Percentiles rank a stretch among this genome's conserved stretches.
phyloP scores from a whole-genome alignment of 1,284 basidiomycete species.

The Vanrija pseudolonga region DNA sequence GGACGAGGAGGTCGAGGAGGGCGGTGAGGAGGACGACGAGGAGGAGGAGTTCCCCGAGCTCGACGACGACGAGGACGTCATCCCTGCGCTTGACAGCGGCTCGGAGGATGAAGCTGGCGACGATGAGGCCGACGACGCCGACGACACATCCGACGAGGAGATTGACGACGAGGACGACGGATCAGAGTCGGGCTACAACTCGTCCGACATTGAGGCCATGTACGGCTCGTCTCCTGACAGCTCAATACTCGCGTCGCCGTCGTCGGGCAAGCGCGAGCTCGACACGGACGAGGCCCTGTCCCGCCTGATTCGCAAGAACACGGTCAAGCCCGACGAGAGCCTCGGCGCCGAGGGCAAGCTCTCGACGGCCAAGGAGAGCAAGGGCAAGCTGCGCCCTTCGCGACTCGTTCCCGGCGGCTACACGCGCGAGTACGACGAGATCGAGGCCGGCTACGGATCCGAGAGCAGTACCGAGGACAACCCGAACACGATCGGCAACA shows the following conservation, averaged over 20 bases:
- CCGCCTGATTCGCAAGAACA: slow-evolving; percentile 39
- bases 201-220: slow-evolving; percentile 48
- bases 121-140: slow-evolving; percentile 1
- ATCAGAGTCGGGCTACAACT: slow-evolving; percentile 48
- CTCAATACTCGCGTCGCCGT: slow-evolving; percentile 14
- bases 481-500: slow-evolving; percentile 88
- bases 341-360: slow-evolving; percentile 44
- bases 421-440: slow-evolving; percentile 87
- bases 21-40: slow-evolving; percentile 29
- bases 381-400: slow-evolving; percentile 38
- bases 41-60: slow-evolving; percentile 53
- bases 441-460: slow-evolving; percentile 93
- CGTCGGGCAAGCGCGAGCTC: slow-evolving; percentile 11
- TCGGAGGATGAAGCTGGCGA: slow-evolving; percentile 50
- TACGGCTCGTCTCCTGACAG: slow-evolving; percentile 24
- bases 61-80: slow-evolving; percentile 46
- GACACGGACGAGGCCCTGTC: slow-evolving; percentile 29
- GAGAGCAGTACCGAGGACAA: slow-evolving; percentile 97
- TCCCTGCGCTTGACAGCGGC: slow-evolving; percentile 52
- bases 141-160: slow-evolving; percentile 37
- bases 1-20: slow-evolving; percentile 29
- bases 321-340: slow-evolving; percentile 44
- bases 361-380: slow-evolving; percentile 42
- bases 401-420: slow-evolving; percentile 71
- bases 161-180: slow-evolving; percentile 43